Evolutionary conservation across 495 filamentous ascomycete genomes (phyloP), one percentile per base, ranked within the genome.

Genomic region (Halenospora varia): DNA sequence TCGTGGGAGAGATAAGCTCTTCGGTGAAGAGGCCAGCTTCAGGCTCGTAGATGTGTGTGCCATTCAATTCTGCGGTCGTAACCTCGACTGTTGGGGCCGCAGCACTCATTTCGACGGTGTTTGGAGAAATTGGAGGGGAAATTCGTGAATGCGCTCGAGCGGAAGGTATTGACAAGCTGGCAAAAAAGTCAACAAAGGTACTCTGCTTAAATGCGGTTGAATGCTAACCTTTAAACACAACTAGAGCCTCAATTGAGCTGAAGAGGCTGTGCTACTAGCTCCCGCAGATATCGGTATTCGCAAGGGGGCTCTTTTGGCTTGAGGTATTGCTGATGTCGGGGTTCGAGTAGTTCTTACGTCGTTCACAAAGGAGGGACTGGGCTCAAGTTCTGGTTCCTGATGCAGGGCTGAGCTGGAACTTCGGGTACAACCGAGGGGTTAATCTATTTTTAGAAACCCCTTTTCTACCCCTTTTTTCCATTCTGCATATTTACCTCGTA

Each of bases 1-100:
- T 88, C 35, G 77, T 72, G 19, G 89, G 83, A 13, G 91, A 89
- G 71, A 97, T 87, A 50, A 97, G 85, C 56, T 82, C 71, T 56
- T 84, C 63, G 20, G 83, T 77, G 80, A 96, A 96, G 70, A 96
- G 88, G 13, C 82, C 82, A 41, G 73, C 70, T 35, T n/a, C n/a
- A n/a, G n/a, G n/a, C n/a, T 83, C 71, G 40, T 62, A 69, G 48
- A 58, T 48, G 45, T 54, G 18, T n/a, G 49, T 25, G 3, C 48
- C 9, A 24, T 51, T 24, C 3, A 53, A 13, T 13, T 35, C 29
- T 6, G 29, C 29, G 29, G 29, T 35, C 29, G 29, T 35, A 35
- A 35, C 13, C 29, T 35, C 29, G 29, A 35, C 13, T 6, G 6
- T 35, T 35, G 25, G 50, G 13, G 49, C 29, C 41, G 56, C 2